Percentiles rank a stretch among this genome's conserved stretches.
Evolutionary conservation across 352 stramenopile genomes (phyloP).

Genomic region (Pythium biforme): DNA sequence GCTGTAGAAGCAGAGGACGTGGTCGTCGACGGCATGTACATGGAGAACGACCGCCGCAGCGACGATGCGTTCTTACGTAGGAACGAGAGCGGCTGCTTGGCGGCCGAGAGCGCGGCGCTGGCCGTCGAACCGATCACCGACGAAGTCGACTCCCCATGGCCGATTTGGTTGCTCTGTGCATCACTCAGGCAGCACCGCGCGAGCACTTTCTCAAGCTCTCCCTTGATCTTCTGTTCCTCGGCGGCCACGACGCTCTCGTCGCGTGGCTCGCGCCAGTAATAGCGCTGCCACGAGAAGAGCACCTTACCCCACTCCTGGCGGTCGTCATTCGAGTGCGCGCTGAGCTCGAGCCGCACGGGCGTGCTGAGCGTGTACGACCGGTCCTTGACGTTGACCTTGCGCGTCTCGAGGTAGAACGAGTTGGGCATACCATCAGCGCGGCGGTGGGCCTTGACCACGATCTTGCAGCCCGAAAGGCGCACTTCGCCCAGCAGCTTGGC

Average conservation of each 20-base stretch:
- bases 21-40: slow-evolving; percentile 42
- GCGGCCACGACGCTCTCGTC: slow-evolving; percentile 10
- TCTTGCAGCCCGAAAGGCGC: slow-evolving; percentile 79
- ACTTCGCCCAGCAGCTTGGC: slow-evolving; percentile 55
- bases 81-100: slow-evolving; percentile 73
- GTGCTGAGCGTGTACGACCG: slow-evolving; percentile 75
- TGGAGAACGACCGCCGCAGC: slow-evolving; percentile 58
- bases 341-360: slow-evolving; percentile 65
- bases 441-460: slow-evolving; percentile 80
- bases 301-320: slow-evolving; percentile 81
- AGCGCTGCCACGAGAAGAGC: slow-evolving; percentile 87
- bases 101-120: slow-evolving; percentile 47
- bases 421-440: slow-evolving; percentile 61
- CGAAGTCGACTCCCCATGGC: not conserved
- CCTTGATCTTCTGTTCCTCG: slow-evolving; percentile 22
- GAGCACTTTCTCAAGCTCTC: slow-evolving; percentile 53
- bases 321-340: slow-evolving; percentile 55
- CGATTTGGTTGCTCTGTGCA: slow-evolving; percentile 20
- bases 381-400: slow-evolving; percentile 86
- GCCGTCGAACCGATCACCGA: slow-evolving; percentile 10
- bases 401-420: slow-evolving; percentile 81
- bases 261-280: slow-evolving; percentile 78
- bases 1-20: slow-evolving; percentile 37
- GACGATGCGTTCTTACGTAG: slow-evolving; percentile 65
- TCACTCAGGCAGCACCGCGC: slow-evolving; percentile 32